Evolutionary conservation across 2,329 filamentous ascomycete genomes (phyloP), one percentile per base, ranked within the genome.

Genomic region (Exophiala sideris): DNA sequence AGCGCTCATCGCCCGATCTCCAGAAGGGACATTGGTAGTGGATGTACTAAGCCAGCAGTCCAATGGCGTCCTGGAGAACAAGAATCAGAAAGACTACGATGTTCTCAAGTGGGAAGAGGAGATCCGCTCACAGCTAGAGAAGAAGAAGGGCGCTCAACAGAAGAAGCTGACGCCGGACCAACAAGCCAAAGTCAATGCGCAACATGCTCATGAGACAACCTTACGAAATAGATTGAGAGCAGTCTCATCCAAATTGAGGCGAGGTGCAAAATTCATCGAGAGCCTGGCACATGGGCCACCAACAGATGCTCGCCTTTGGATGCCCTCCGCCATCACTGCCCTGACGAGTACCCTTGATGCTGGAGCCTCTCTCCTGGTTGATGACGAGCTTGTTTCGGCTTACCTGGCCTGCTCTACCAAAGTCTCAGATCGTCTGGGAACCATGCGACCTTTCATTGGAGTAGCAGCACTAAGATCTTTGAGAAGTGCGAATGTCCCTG

Each of bases 81-180:
- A 96, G 73, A 96, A 90, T 65, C 86, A 84, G 45, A 96, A 95
- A 69, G 94, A 97, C 68, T 96, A 96, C 65, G 90, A 99, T 64
- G 95, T 90, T 1, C 73, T 96, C 38, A 96, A 96, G 71, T 99
- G 95, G 94, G 94, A 99, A 71, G 88, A 92, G 68, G 94, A 99
- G 60, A 79, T 99, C 6, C 81, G 91, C 53, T 80, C 84, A 36
- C 90, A 96, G 64, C 73, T 99, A 38, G 91, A 91, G n/a, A 81
- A 89, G 67, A 99, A 97, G 76, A 96, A 92, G 70, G 92, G 92
- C 1, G 70, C 74, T 42, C 83, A 88, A 56, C 84, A 90, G 64
- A 92, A 91, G 75, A 99, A 96, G 72, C 82, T 97, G 8, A 94
- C 89, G 0, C 74, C 89, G 0, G 94, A 97, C 34, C 92, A 99